Evolutionary conservation across 176 grass and related monocot species (phyloP).

Genomic region (Saccharum officinarum): DNA sequence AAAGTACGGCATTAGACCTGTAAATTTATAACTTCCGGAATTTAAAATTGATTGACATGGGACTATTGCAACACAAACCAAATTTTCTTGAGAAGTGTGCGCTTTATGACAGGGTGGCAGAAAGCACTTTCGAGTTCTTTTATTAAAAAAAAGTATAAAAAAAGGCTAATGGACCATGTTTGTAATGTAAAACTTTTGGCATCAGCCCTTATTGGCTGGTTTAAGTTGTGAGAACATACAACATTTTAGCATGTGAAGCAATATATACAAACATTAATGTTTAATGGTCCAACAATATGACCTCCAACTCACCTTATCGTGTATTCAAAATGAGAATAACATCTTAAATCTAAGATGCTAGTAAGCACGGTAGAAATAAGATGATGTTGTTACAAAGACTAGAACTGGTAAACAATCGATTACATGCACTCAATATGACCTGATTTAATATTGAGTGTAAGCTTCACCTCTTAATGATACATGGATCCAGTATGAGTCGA

Average conservation of each 20-base stretch:
- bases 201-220: not conserved
- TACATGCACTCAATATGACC: not conserved
- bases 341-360: not conserved
- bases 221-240: not conserved
- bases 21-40: not conserved
- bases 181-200: not conserved
- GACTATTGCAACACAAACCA: not conserved
- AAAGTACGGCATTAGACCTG: not conserved
- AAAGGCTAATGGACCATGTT: not conserved
- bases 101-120: not conserved
- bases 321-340: not conserved
- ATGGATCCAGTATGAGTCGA: not conserved
- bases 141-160: not conserved
- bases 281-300: not conserved
- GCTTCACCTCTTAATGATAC: not conserved
- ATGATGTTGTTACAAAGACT: not conserved
- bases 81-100: not conserved
- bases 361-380: not conserved
- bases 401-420: not conserved
- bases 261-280: not conserved
- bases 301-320: not conserved
- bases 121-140: not conserved
- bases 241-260: not conserved
- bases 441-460: not conserved
- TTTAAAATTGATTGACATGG: not conserved